Evolutionary conservation across 306 rosid genomes (phyloP), one percentile per base, ranked within the genome.

Genomic region (Corylus heterophylla): DNA sequence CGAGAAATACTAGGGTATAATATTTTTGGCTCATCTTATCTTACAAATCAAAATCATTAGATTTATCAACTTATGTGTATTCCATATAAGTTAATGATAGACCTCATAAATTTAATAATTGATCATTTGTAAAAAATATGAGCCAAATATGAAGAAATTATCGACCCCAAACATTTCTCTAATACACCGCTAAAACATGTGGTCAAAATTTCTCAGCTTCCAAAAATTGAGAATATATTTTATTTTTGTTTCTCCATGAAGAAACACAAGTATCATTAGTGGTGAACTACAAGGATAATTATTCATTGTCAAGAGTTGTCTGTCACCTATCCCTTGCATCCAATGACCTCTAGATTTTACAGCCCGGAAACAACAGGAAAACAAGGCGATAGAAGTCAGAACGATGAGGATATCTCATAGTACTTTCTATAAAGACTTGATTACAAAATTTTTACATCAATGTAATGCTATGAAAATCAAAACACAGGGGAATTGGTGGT

Each of bases 401-500:
- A 74, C 45, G 61, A 73, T 64, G 73, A 4, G 48, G 75, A 71
- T 68, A 67, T 81, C 11, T 51, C 49, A 79, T 54, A 77, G 39
- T 52, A 55, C 66, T 79, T 63, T 67, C 83, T 76, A 72, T 82
- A n/a, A 78, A 49, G 61, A 16, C 73, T 76, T 74, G 50, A 78
- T 83, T 75, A 79, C 89, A 88, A 81, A 89, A 88, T 3, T 20
- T 55, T 51, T 76, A 78, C 84, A 81, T 37, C 74, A 75, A 66
- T 77, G 47, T 80, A 4, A 5, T 14, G 71, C 81, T 9, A 49
- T 9, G 37, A 78, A 73, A 73, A 71, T 87, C 59, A 90, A 74
- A 74, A 74, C 59, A 62, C 71, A 76, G 74, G 87, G 73, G 91
- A 90, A 64, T 81, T 58, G 18, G 92, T 84, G 20, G 90, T 78